These are phyloP conservation scores for Aspergillus sclerotiicarbonarius DNA, from an alignment of 495 filamentous ascomycete genomes.

Conservation along the genomic window DNA sequence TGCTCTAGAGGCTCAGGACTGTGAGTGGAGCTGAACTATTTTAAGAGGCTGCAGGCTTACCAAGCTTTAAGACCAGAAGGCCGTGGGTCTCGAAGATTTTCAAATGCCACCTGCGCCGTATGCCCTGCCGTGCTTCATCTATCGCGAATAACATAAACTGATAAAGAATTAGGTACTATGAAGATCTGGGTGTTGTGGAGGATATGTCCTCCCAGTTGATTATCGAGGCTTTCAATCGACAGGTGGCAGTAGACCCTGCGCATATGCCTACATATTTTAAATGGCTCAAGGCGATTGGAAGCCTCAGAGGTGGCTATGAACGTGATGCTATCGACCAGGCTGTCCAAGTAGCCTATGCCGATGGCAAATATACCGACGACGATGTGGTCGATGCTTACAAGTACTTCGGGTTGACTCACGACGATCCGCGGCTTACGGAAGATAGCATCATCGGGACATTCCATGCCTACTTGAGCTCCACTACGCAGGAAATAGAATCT, in stretches of 20 bases:
- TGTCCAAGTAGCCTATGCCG: constrained; percentile 36
- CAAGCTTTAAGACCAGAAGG: constrained; percentile 29
- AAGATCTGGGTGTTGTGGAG: constrained; percentile 45
- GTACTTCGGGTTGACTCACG: constrained; percentile 47
- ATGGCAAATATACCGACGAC: constrained; percentile 47
- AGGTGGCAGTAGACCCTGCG: constrained; percentile 34
- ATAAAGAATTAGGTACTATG: constrained; percentile 34
- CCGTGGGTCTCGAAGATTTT: constrained; percentile 30
- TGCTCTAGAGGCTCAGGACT: constrained; percentile 49
- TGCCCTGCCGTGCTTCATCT: constrained; percentile 12
- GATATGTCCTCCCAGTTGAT: constrained; percentile 39
- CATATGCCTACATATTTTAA: constrained; percentile 33
- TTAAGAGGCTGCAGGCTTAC: constrained; percentile 8
- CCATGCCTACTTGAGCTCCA: constrained; percentile 48
- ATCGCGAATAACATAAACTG: constrained; percentile 2
- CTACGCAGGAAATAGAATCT: constrained; percentile 48
- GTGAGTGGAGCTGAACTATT: constrained; percentile 27
- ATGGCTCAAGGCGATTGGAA: constrained; percentile 36
- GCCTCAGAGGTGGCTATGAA: constrained; percentile 36
- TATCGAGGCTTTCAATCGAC: constrained; percentile 39
- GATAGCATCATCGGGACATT: constrained; percentile 59
- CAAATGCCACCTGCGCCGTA: constrained; percentile 38
- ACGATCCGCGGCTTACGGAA: constrained; percentile 43
- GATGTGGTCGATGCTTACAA: constrained; percentile 56
- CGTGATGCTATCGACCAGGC: constrained; percentile 33